Base-by-base conservation (phyloP, 176 grass and related monocot genomes). In the Zoysia pacifica region DNA sequence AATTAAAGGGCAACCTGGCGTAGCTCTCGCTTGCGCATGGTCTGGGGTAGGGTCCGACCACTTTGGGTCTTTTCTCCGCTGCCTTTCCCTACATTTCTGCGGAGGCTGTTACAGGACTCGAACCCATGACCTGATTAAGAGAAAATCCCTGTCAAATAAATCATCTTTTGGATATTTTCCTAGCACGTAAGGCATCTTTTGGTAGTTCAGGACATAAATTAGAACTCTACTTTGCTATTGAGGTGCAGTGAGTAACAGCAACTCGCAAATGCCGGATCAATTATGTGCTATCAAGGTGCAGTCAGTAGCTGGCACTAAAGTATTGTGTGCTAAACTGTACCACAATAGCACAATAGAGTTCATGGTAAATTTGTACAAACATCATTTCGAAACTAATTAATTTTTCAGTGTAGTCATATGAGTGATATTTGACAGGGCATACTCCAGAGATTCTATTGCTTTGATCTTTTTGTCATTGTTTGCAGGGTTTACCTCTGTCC, bases 401-500 rank as follows among this genome's bases (percentile, higher is more conserved):
- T 15, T 48, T 75, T 59, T 42, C 7, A 11, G 35, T 9, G 2
- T 85, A 47, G 12, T 7, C 4, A 20, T 45, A 15, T 75, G 7
- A 65, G 75, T 10, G 2, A 51, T 73, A 56, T 28, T 28, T 28
- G 28, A 28, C 28, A 28, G 28, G 28, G 36, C 20, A n/a, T 65
- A 9, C 8, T 48, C 13, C 77, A 13, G 47, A 85, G 18, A 55
- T 20, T 79, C 10, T 68, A 52, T 58, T 79, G 18, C 2, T 70
- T 2, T 76, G 52, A 76, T n/a, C 2, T 19, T 48, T 48, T 70
- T 84, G 7, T 63, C 41, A 68, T 84, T 77, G 13, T 68, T 86
- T 89, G 47, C 83, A 97, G 95, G 95, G 90, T 67, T 83, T 97
- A 61, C 91, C 94, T 44, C 67, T 97, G 51, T 61, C 35, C 61